Conservation (phyloP, 139 green algal species). For the Raphidocelis subcapitata region DNA sequence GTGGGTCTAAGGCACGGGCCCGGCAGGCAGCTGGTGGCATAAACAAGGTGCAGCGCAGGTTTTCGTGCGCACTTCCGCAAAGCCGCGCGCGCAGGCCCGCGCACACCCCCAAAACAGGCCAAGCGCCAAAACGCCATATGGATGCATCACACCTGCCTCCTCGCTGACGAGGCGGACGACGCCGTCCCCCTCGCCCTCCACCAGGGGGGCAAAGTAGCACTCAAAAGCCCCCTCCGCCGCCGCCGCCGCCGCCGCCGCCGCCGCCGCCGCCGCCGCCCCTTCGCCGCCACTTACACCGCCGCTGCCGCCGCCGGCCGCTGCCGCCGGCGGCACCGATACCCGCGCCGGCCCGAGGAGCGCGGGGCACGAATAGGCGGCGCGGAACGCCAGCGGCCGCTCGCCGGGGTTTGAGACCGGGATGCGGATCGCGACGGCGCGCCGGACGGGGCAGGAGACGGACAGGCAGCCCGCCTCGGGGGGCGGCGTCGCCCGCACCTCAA, state of each 20-base stretch:
- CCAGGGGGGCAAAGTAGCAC: conserved; percentile 63
- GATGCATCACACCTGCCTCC: conserved; percentile 32
- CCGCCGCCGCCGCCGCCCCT: not conserved
- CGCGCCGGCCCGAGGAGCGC: conserved; percentile 42
- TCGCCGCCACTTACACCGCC: no score
- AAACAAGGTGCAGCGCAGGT: no score
- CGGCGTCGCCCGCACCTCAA: conserved; percentile 57
- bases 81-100: no score
- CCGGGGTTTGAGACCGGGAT: conserved; percentile 53
- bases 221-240: conserved; percentile 30
- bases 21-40: no score
- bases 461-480: conserved; percentile 57
- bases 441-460: conserved; percentile 42
- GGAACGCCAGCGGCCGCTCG: conserved; percentile 38
- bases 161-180: conserved; percentile 51
- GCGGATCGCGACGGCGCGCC: conserved; percentile 35
- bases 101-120: not conserved
- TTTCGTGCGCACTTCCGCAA: no score
- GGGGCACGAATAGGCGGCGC: conserved; percentile 35
- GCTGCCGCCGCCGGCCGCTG: no score
- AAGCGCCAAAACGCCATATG: not conserved
- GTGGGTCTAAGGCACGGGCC: not conserved
- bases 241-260: not conserved
- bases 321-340: conserved; percentile 27
- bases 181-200: conserved; percentile 28